These are phyloP conservation scores for Nannizziopsis barbatae DNA, from an alignment of 2,329 filamentous ascomycete genomes.

Conservation along the genomic window DNA sequence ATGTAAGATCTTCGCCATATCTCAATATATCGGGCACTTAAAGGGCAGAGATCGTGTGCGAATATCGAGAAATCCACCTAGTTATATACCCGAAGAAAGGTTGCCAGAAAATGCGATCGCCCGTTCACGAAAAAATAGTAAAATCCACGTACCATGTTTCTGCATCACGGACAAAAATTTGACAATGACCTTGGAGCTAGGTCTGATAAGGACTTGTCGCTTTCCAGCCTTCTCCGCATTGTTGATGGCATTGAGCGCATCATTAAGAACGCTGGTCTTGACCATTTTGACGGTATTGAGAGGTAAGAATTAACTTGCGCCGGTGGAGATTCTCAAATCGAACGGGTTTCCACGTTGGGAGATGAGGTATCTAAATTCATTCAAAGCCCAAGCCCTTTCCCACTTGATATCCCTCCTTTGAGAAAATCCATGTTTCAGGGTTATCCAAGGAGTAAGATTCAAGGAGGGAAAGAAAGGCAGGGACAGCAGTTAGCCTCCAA, in stretches of 20 bases:
- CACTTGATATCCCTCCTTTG: constrained; percentile 2
- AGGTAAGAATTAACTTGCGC: constrained; percentile 23
- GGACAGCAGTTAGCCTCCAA: constrained; percentile 48
- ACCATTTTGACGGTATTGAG: constrained; percentile 74
- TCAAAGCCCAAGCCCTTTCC: background rate
- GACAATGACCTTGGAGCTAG: constrained; percentile 98
- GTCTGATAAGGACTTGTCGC: constrained; percentile 97
- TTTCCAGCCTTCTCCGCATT: constrained; percentile 99
- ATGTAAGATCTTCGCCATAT: constrained; percentile 84
- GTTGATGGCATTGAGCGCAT: constrained; percentile 99
- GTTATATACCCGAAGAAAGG: constrained; percentile 91
- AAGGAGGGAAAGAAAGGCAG: constrained; percentile 10
- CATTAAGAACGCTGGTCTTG: constrained; percentile 98
- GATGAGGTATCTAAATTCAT: constrained; percentile 48
- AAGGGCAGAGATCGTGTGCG: constrained; percentile 88
- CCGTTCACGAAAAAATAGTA: constrained; percentile 6
- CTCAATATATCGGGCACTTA: constrained; percentile 98
- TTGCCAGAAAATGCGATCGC: background rate
- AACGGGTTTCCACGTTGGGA: constrained; percentile 21
- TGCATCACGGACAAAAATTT: constrained; percentile 99
- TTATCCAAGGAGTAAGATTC: background rate
- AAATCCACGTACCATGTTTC: constrained; percentile 75
- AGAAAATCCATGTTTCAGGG: background rate
- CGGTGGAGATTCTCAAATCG: constrained; percentile 43
- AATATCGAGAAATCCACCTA: constrained; percentile 81